Percentiles rank a stretch among this genome's conserved stretches.
These are phyloP conservation scores for Macroventuria anomochaeta DNA, from an alignment of 2,329 filamentous ascomycete genomes.

Conservation along the genomic window DNA sequence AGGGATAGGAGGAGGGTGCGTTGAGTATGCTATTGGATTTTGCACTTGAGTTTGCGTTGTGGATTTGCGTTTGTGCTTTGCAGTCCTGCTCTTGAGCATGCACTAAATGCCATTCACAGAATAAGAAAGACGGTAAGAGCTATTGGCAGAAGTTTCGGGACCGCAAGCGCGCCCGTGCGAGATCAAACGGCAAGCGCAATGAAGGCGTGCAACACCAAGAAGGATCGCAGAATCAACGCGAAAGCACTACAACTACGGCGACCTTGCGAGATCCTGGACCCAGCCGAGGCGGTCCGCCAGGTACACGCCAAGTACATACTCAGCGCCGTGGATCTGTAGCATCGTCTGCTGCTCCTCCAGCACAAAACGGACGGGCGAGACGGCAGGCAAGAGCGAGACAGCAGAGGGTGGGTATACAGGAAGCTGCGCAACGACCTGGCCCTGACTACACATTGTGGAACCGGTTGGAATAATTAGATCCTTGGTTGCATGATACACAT, in stretches of 20 bases:
- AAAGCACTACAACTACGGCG: too few species aligned
- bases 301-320: background rate
- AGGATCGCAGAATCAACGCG: too few species aligned
- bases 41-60: background rate
- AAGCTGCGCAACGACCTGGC: background rate
- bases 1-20: constrained; percentile 37
- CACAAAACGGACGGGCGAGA: background rate
- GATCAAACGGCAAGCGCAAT: background rate
- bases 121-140: background rate
- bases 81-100: background rate
- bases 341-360: background rate
- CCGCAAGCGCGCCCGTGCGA: background rate
- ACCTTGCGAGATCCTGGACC: too few species aligned
- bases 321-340: background rate
- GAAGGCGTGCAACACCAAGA: background rate
- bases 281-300: too few species aligned
- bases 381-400: background rate
- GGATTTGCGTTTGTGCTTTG: background rate
- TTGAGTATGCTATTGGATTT: constrained; percentile 32
- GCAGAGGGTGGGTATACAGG: background rate
- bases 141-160: background rate
- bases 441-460: background rate
- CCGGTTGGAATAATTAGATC: background rate
- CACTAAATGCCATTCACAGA: background rate
- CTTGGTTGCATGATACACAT: too few species aligned